These are phyloP conservation scores for Candida buenavistaensis DNA, from an alignment of 1,139 yeast genomes.

Conservation along the genomic window DNA sequence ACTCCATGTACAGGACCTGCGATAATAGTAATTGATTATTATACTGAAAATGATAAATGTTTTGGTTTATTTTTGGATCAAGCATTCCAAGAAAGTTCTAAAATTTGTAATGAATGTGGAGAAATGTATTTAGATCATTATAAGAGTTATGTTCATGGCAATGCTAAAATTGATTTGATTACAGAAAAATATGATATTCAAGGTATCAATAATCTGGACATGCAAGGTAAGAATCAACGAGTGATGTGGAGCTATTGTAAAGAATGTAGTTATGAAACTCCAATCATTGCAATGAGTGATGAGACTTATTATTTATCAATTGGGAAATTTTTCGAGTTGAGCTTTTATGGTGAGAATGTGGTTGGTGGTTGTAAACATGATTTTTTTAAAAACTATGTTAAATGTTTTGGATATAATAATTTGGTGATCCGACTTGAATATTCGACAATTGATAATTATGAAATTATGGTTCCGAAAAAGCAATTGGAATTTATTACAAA, in stretches of 20 bases:
- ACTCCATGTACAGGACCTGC: conserved; percentile 95
- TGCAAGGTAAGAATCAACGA: conserved; percentile 46
- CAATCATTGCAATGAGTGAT: conserved; percentile 83
- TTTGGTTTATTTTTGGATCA: conserved; percentile 88
- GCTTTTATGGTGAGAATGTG: conserved; percentile 71
- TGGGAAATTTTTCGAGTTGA: conserved; percentile 86
- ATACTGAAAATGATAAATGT: conserved; percentile 88
- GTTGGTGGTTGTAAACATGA: conserved; percentile 64
- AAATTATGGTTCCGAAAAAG: conserved; percentile 75
- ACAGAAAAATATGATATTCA: conserved; percentile 61
- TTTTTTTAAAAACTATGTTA: conserved; percentile 74
- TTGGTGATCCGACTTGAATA: conserved; percentile 79
- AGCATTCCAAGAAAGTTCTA: conserved; percentile 65
- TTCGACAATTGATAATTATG: conserved; percentile 70
- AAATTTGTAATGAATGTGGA: conserved; percentile 80
- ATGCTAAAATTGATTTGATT: conserved; percentile 76
- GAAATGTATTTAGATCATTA: conserved; percentile 72
- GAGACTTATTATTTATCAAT: conserved; percentile 88
- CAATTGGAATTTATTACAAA: conserved; percentile 73
- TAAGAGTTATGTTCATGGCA: conserved; percentile 86
- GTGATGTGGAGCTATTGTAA: conserved; percentile 94
- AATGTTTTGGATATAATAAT: conserved; percentile 83
- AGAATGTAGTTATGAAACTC: conserved; percentile 71
- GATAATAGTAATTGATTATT: conserved; percentile 76
- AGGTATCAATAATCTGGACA: conserved; percentile 27